Conservation (phyloP, 306 rosid species). For the Canavalia ensiformis region DNA sequence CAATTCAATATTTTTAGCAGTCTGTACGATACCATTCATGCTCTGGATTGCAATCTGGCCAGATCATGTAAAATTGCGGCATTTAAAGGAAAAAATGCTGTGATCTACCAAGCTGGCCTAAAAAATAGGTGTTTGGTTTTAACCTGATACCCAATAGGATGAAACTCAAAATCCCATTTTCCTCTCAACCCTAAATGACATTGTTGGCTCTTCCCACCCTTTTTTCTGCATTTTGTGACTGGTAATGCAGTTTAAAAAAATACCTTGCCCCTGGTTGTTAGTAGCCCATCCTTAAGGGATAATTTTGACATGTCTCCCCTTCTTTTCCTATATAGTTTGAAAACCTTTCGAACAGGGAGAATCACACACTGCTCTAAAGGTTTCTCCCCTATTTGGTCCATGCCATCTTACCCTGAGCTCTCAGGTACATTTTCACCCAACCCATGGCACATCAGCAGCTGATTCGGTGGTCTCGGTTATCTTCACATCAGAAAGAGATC, state of each 20-base stretch:
- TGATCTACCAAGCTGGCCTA: too few relatives aligned
- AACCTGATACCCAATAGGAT: too few relatives aligned
- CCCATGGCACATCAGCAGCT: neutral
- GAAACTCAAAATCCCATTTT: too few relatives aligned
- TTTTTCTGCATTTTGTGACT: neutral
- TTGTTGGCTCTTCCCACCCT: too few relatives aligned
- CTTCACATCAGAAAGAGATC: neutral
- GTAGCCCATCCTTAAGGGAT: neutral
- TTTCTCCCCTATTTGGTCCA: neutral
- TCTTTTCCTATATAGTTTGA: too few relatives aligned
- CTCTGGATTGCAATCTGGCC: too few relatives aligned
- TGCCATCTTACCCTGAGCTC: neutral
- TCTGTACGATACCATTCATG: too few relatives aligned
- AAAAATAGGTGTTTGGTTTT: too few relatives aligned
- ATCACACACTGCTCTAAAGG: neutral
- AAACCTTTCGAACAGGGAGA: neutral
- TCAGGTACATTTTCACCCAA: neutral
- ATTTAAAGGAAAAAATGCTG: too few relatives aligned
- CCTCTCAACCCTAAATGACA: too few relatives aligned
- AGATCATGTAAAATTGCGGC: too few relatives aligned
- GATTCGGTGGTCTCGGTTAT: neutral
- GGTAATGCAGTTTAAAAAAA: neutral
- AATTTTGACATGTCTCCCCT: neutral
- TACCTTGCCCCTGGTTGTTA: neutral
- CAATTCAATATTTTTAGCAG: too few relatives aligned